Evolutionary conservation across 2,329 filamentous ascomycete species (phyloP).

Genomic region (Aspergillus sp.): DNA sequence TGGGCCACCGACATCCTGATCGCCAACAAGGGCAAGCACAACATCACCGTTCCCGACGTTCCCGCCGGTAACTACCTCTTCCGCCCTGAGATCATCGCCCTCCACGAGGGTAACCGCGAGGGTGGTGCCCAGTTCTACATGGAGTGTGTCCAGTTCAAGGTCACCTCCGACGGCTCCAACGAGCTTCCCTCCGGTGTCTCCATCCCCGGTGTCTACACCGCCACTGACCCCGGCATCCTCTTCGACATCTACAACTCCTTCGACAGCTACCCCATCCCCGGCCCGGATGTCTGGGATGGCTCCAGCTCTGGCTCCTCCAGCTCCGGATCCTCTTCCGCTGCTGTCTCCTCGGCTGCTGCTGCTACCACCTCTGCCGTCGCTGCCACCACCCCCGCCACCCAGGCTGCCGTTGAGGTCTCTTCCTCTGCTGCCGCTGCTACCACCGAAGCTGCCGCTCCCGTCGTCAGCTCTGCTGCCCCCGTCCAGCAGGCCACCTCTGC

Average conservation of each 20-base stretch:
- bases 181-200: constrained; percentile 22
- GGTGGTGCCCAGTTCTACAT: constrained; percentile 27
- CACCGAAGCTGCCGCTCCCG: constrained; percentile 6
- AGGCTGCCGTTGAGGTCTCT: not conserved
- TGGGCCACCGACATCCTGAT: constrained; percentile 25
- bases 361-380: constrained; percentile 8
- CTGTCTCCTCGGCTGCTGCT: constrained; percentile 1
- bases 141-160: constrained; percentile 27
- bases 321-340: constrained; percentile 4
- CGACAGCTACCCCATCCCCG: constrained; percentile 24
- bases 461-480: not conserved
- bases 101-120: constrained; percentile 21
- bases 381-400: not conserved
- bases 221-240: constrained; percentile 19
- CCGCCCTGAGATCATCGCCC: constrained; percentile 27
- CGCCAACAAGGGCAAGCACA: constrained; percentile 25
- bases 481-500: constrained; percentile 1
- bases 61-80: constrained; percentile 26
- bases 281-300: constrained; percentile 26
- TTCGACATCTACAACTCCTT: constrained; percentile 24
- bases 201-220: constrained; percentile 22
- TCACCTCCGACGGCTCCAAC: constrained; percentile 22
- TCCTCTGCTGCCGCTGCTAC: not conserved
- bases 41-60: constrained; percentile 24
- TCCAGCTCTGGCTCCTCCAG: constrained; percentile 16